phyloP scores from a whole-genome alignment of 345 rosid genomes.

The Garcia nutans region DNA sequence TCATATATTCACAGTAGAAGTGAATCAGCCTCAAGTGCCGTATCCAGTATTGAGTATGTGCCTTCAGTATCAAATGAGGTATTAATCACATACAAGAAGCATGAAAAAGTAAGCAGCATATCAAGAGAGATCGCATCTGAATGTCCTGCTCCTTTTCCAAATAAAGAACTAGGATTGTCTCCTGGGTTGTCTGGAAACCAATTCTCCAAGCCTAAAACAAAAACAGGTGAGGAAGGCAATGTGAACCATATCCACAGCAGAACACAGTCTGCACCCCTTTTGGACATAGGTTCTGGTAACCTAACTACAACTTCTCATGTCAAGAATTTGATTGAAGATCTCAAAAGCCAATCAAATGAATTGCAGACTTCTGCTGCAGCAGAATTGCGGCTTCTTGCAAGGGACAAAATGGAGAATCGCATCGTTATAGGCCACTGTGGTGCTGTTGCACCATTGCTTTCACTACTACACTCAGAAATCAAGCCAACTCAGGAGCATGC shows the following conservation, averaged over 20 bases:
- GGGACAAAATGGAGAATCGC: conserved; percentile 68
- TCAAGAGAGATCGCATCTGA: conserved; percentile 36
- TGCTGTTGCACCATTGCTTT: conserved; percentile 64
- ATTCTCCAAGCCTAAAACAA: conserved; percentile 30
- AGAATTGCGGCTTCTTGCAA: conserved; percentile 78
- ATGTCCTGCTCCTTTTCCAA: conserved; percentile 29
- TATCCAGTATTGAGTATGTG: conserved; percentile 61
- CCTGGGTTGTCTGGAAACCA: conserved; percentile 38
- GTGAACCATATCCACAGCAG: conserved; percentile 26
- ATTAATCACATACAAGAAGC: conserved; percentile 29
- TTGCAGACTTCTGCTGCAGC: conserved; percentile 67
- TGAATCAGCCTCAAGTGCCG: conserved; percentile 70
- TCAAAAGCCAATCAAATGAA: conserved; percentile 51
- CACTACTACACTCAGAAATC: conserved; percentile 64
- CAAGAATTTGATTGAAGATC: conserved; percentile 59
- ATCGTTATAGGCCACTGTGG: conserved; percentile 58
- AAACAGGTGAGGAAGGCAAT: conserved; percentile 35
- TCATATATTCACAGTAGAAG: conserved; percentile 74
- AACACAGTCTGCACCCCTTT: conserved; percentile 30
- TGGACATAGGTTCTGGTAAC: conserved; percentile 44
- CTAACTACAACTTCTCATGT: conserved; percentile 46
- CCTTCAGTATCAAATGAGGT: conserved; percentile 45
- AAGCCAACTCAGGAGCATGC: conserved; percentile 81
- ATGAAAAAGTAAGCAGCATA: conserved; percentile 24
- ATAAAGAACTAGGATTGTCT: conserved; percentile 45